phyloP scores from a whole-genome alignment of 208 protist genomes.

The Trypanosoma lewisi region DNA sequence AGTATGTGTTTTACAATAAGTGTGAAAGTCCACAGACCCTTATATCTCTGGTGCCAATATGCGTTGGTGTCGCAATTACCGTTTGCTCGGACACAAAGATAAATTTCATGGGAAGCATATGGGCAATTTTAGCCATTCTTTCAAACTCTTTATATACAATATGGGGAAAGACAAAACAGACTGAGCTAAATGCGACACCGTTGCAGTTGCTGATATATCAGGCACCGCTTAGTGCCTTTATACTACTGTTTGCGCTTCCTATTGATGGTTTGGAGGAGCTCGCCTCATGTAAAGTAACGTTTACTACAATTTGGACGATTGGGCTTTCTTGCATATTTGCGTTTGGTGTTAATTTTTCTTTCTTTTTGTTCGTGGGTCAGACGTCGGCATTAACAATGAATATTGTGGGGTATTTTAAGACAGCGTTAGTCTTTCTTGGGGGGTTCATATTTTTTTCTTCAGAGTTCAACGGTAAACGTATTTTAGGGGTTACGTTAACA shows the following conservation, averaged over 20 bases:
- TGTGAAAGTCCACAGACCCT: conserved; percentile 36
- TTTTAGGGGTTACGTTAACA: conserved; percentile 53
- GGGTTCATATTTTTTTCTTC: conserved; percentile 55
- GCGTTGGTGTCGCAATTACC: conserved; percentile 69
- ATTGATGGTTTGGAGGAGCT: conserved; percentile 57
- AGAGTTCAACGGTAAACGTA: conserved; percentile 27
- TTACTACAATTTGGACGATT: conserved; percentile 60
- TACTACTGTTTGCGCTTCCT: conserved; percentile 65
- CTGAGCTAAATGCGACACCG: conserved; percentile 63
- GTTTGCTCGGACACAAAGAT: conserved; percentile 65
- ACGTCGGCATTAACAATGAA: conserved; percentile 87
- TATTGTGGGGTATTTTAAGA: conserved; percentile 84
- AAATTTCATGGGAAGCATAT: conserved; percentile 59
- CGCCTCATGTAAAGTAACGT: conserved; percentile 44
- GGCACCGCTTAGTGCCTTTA: conserved; percentile 65
- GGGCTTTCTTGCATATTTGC: conserved; percentile 73
- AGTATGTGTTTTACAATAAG: conserved; percentile 50
- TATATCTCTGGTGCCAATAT: conserved; percentile 73
- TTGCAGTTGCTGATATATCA: conserved; percentile 91
- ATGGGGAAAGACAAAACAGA: conserved; percentile 88
- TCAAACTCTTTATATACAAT: conserved; percentile 90
- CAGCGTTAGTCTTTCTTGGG: conserved; percentile 61
- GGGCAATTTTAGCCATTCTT: conserved; percentile 59
- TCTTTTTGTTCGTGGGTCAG: conserved; percentile 81
- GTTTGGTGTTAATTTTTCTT: conserved; percentile 90